Conservation (phyloP, 164 flowering plant species). For the Santalum album region DNA sequence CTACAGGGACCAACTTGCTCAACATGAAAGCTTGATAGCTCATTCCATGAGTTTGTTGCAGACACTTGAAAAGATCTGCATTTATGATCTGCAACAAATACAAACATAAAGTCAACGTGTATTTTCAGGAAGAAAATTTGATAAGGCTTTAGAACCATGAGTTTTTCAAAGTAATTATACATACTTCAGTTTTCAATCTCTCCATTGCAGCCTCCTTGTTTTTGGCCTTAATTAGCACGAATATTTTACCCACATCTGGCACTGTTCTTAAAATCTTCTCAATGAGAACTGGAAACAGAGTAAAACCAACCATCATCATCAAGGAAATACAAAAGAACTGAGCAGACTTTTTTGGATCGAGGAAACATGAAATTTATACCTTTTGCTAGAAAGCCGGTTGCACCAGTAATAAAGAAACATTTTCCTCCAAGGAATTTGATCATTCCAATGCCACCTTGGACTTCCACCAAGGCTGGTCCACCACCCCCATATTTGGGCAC, state of each 20-base stretch:
- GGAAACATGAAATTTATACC: constrained; percentile 24
- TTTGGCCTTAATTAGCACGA: constrained; percentile 71
- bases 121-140: too few species aligned
- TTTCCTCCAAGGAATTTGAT: constrained; percentile 69
- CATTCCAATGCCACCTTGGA: constrained; percentile 70
- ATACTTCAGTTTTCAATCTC: constrained; percentile 74
- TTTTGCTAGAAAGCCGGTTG: constrained; percentile 91
- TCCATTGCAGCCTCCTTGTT: constrained; percentile 58
- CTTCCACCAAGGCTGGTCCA: constrained; percentile 26
- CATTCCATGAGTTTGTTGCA: constrained; percentile 59
- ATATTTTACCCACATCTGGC: constrained; percentile 84
- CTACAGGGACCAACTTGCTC: constrained; percentile 77
- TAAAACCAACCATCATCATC: background rate
- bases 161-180: too few species aligned
- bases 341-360: background rate
- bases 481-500: constrained; percentile 31
- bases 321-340: background rate
- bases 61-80: constrained; percentile 61
- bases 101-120: background rate
- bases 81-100: constrained; percentile 45
- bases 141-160: too few species aligned
- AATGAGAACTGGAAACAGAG: constrained; percentile 53
- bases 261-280: constrained; percentile 80
- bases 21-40: constrained; percentile 68
- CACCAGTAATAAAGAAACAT: constrained; percentile 70